These are phyloP conservation scores for Erythrophleum ivorense DNA, from an alignment of 331 rosid genomes.

Conservation along the genomic window DNA sequence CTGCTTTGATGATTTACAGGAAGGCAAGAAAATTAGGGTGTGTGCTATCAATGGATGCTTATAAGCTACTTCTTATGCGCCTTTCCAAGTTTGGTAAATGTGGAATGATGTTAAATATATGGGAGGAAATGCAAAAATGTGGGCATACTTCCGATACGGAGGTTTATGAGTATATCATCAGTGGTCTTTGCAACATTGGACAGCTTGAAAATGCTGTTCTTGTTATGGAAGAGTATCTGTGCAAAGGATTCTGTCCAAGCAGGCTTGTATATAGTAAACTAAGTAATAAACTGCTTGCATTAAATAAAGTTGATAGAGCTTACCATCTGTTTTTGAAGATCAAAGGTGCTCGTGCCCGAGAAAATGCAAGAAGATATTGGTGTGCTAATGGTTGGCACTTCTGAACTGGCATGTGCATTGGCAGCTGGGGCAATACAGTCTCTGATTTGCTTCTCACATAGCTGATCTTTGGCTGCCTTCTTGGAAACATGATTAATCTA, in stretches of 20 bases:
- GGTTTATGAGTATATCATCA: slow-evolving; percentile 74
- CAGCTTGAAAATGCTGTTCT: slow-evolving; percentile 89
- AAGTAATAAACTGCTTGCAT: slow-evolving; percentile 65
- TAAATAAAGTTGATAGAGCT: slow-evolving; percentile 64
- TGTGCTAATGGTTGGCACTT: slow-evolving; percentile 89
- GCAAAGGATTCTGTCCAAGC: slow-evolving; percentile 75
- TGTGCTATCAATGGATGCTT: slow-evolving; percentile 65
- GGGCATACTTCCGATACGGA: slow-evolving; percentile 74
- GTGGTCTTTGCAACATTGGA: slow-evolving; percentile 81
- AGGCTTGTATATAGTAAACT: slow-evolving; percentile 81
- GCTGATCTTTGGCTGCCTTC: slow-evolving; percentile 23
- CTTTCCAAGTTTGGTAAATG: slow-evolving; percentile 83
- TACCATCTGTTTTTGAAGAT: slow-evolving; percentile 73
- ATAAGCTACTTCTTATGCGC: slow-evolving; percentile 81
- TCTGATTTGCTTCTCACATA: slow-evolving; percentile 21
- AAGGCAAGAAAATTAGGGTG: slow-evolving; percentile 73
- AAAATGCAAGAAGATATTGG: slow-evolving; percentile 73
- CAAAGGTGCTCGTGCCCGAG: slow-evolving; percentile 67
- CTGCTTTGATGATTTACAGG: slow-evolving; percentile 78
- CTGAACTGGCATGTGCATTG: slow-evolving; percentile 43
- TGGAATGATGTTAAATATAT: slow-evolving; percentile 70
- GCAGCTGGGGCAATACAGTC: slow-evolving; percentile 4
- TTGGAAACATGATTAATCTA: background rate
- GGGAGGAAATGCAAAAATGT: slow-evolving; percentile 88
- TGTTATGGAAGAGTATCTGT: slow-evolving; percentile 88